Percentiles rank a stretch among this genome's conserved stretches.
Evolutionary conservation across 192 early-diverging fungal species (phyloP).

Genomic region (Coemansia sp.): DNA sequence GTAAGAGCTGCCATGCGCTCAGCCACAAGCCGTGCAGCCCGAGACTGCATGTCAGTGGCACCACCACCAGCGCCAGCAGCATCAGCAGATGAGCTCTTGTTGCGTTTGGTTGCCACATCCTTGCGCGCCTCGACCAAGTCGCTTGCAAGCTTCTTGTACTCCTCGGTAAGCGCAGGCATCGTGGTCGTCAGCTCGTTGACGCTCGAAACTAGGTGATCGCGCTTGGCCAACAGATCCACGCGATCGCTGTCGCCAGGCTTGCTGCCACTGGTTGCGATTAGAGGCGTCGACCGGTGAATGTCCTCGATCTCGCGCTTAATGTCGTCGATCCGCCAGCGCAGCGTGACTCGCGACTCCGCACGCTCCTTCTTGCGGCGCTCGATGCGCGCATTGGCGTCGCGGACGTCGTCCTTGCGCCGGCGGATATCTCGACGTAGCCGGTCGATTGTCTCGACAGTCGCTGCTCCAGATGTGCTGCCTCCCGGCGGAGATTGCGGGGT

Average conservation of each 20-base stretch:
- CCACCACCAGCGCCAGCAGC: neutral
- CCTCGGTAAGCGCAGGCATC: slow-evolving; percentile 27
- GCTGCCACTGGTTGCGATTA: neutral
- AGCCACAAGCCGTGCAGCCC: slow-evolving; percentile 45
- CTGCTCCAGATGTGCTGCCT: neutral
- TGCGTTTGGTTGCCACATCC: slow-evolving; percentile 15
- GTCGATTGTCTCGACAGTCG: slow-evolving; percentile 34
- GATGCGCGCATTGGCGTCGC: neutral
- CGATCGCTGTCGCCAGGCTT: slow-evolving; percentile 12
- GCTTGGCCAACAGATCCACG: slow-evolving; percentile 25
- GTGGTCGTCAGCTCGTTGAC: slow-evolving; percentile 22
- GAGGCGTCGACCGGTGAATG: slow-evolving; percentile 31
- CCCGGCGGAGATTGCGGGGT: slow-evolving; percentile 2
- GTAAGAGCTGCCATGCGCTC: slow-evolving; percentile 53
- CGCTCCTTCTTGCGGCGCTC: slow-evolving; percentile 21
- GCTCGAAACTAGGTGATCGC: slow-evolving; percentile 22
- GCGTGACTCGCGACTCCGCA: slow-evolving; percentile 44
- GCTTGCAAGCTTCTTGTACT: slow-evolving; percentile 26
- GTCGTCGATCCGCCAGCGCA: slow-evolving; percentile 42
- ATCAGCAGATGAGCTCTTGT: neutral
- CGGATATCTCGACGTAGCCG: slow-evolving; percentile 26
- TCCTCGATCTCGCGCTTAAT: slow-evolving; percentile 50
- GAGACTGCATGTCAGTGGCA: slow-evolving; percentile 27
- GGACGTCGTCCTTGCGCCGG: slow-evolving; percentile 29
- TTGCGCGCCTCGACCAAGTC: slow-evolving; percentile 30